Evolutionary conservation across 2,329 filamentous ascomycete species (phyloP).

Genomic region (Cordyceps militaris): DNA sequence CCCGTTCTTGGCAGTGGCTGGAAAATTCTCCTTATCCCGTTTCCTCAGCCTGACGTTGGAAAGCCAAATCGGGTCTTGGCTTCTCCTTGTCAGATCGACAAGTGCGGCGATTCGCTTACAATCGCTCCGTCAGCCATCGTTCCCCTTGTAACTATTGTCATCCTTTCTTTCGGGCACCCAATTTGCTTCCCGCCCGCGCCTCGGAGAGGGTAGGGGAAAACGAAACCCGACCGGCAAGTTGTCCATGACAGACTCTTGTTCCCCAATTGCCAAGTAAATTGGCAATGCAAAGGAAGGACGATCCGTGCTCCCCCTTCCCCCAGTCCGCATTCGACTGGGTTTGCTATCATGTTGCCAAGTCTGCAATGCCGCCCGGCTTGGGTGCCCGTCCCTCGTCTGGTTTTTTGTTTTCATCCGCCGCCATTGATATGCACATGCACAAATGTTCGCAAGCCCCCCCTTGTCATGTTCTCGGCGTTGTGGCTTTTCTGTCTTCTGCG

Average conservation of each 20-base stretch:
- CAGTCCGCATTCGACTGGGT: not conserved
- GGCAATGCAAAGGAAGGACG: not conserved
- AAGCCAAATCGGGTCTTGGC: not conserved
- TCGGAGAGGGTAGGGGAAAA: not conserved
- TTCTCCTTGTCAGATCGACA: not conserved
- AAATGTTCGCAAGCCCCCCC: no score
- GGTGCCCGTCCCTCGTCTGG: no score
- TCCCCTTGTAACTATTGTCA: not conserved
- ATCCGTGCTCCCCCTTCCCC: not conserved
- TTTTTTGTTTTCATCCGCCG: not conserved
- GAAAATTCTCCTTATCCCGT: not conserved
- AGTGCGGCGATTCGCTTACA: not conserved
- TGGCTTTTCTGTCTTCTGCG: no score
- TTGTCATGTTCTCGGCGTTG: no score
- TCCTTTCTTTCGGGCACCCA: not conserved
- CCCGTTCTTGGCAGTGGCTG: conserved; percentile 1
- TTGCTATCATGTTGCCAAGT: not conserved
- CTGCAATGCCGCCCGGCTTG: not conserved
- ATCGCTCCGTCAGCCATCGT: not conserved
- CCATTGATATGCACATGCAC: not conserved
- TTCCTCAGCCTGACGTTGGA: not conserved
- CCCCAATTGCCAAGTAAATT: not conserved
- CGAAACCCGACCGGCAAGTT: not conserved
- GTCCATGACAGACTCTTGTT: not conserved
- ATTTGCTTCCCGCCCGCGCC: not conserved